These are phyloP conservation scores for Pseudognaphalium luteoalbum DNA, from an alignment of 129 eudicot species.

Conservation along the genomic window DNA sequence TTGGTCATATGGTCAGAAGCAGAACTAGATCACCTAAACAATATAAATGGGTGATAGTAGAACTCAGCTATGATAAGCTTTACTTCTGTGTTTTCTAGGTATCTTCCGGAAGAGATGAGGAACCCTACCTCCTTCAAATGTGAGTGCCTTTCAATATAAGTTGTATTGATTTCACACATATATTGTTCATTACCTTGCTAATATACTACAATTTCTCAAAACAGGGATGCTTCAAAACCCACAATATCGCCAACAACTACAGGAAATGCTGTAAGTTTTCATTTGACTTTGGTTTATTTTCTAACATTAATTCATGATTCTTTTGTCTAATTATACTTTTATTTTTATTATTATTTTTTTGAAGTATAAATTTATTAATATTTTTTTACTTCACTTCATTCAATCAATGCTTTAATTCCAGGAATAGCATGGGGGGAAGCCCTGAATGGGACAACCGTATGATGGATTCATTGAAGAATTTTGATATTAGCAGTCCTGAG, in stretches of 20 bases:
- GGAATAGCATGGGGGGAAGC: slow-evolving; percentile 88
- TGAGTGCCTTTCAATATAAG: slow-evolving; percentile 33
- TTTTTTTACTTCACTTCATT: background rate
- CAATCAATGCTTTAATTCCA: slow-evolving; percentile 21
- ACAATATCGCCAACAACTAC: slow-evolving; percentile 85
- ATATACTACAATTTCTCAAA: slow-evolving; percentile 15
- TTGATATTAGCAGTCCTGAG: slow-evolving; percentile 87
- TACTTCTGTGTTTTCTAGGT: slow-evolving; percentile 45
- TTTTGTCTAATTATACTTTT: background rate
- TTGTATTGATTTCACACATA: background rate
- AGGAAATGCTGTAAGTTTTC: slow-evolving; percentile 86
- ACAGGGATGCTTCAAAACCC: slow-evolving; percentile 99
- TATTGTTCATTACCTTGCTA: background rate
- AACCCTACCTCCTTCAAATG: slow-evolving; percentile 94
- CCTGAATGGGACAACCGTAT: slow-evolving; percentile 84
- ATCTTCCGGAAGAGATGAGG: slow-evolving; percentile 99
- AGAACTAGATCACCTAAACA: background rate
- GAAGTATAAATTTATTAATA: too few species aligned
- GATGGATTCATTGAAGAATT: slow-evolving; percentile 76
- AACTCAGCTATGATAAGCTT: background rate
- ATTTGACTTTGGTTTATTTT: background rate
- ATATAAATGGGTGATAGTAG: background rate
- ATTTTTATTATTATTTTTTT: background rate
- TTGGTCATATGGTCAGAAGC: background rate
- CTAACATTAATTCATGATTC: background rate